These are phyloP conservation scores for Amphibolis antarctica DNA, from an alignment of 106 monocot species.

Conservation along the genomic window DNA sequence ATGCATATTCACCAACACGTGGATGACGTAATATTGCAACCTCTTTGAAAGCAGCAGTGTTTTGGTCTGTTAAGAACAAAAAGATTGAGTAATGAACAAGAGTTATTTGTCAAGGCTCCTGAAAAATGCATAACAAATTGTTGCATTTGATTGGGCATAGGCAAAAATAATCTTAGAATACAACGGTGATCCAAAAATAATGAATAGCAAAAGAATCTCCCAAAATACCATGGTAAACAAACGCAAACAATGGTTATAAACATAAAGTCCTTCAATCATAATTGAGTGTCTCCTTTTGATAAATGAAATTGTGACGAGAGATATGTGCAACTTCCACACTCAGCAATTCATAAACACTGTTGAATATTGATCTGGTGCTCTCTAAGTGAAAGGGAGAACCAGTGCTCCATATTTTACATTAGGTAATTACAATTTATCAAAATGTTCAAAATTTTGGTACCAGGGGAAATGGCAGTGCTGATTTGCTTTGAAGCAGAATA, in stretches of 20 bases:
- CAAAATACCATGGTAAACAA: neutral
- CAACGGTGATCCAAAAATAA: neutral
- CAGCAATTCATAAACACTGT: no score
- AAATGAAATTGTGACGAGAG: neutral
- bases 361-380: no score
- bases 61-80: constrained; percentile 56
- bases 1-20: constrained; percentile 91
- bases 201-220: neutral
- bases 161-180: neutral
- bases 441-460: constrained; percentile 24
- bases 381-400: no score
- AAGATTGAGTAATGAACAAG: no score
- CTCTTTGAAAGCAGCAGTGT: constrained; percentile 96
- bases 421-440: neutral
- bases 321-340: no score
- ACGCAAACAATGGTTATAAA: neutral
- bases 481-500: constrained; percentile 98
- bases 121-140: no score
- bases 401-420: no score
- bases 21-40: constrained; percentile 98
- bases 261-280: neutral
- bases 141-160: no score
- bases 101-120: no score
- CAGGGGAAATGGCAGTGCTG: constrained; percentile 95
- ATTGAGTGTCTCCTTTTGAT: neutral